Percentiles rank a stretch among this genome's conserved stretches.
Evolutionary conservation across 2,329 filamentous ascomycete genomes (phyloP).

Genomic region (Trichoderma cornu-damae): DNA sequence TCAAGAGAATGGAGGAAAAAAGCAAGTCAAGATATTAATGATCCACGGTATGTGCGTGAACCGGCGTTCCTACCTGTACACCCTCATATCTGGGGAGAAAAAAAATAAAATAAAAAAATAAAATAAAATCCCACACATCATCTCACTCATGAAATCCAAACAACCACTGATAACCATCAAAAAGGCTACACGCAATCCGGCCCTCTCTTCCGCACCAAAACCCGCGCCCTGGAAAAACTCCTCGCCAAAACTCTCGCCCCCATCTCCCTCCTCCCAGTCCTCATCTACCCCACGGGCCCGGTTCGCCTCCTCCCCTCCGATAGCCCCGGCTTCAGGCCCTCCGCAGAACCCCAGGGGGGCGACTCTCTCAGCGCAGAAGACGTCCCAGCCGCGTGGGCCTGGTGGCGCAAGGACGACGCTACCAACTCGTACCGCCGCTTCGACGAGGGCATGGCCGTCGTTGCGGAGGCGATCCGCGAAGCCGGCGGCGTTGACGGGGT

Average conservation of each 20-base stretch:
- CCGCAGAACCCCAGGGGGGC: conserved; percentile 27
- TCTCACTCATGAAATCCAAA: background rate
- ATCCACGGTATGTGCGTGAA: conserved; percentile 56
- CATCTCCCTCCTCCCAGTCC: conserved; percentile 46
- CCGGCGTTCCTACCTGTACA: background rate
- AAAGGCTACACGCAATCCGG: conserved; percentile 87
- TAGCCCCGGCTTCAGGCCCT: conserved; percentile 61
- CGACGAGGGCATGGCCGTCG: conserved; percentile 57
- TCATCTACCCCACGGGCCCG: conserved; percentile 67
- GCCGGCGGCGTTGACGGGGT: conserved; percentile 71
- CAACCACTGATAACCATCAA: background rate
- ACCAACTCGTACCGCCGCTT: conserved; percentile 61
- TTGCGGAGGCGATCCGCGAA: conserved; percentile 58
- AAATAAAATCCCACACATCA: background rate
- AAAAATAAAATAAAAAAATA: too few relatives aligned
- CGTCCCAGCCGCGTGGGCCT: conserved; percentile 67
- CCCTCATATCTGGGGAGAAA: too few relatives aligned
- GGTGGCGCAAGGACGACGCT: conserved; percentile 70
- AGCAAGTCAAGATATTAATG: conserved; percentile 65
- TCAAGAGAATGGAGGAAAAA: conserved; percentile 38
- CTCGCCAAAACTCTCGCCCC: conserved; percentile 67
- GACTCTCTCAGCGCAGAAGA: conserved; percentile 27
- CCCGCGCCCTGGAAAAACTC: conserved; percentile 76
- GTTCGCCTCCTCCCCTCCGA: conserved; percentile 58
- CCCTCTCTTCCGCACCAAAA: conserved; percentile 78